A percentile compares a stretch with the other conserved stretches of the same genome.
These are phyloP conservation scores for Cinnamomum chago DNA, from an alignment of 164 flowering plant species.

Conservation along the genomic window DNA sequence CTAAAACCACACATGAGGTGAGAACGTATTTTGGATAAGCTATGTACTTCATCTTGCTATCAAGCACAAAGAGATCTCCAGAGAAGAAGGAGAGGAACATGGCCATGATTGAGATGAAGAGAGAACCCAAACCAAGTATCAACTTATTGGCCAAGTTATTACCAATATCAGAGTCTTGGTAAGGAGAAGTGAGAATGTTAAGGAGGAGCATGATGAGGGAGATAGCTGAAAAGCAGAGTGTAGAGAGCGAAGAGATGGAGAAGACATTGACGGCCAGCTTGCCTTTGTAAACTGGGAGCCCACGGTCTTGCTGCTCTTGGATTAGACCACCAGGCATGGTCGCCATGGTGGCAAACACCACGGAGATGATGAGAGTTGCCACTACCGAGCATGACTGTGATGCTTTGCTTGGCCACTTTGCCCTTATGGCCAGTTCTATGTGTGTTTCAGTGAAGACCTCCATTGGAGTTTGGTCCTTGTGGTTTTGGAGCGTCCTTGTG, in stretches of 20 bases:
- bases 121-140: neutral
- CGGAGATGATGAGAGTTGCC: neutral
- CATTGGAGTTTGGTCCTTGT: neutral
- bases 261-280: neutral
- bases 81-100: neutral
- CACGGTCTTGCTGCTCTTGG: neutral
- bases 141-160: neutral
- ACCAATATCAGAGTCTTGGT: neutral
- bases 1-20: neutral
- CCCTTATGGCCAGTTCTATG: neutral
- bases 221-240: neutral
- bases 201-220: slow-evolving; percentile 1
- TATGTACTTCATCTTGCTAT: neutral
- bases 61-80: neutral
- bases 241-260: neutral
- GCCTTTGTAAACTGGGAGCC: neutral
- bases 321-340: neutral
- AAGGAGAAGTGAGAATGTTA: neutral
- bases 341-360: neutral
- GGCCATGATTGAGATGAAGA: neutral
- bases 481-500: neutral
- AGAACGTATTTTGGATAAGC: neutral
- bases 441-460: slow-evolving; percentile 1
- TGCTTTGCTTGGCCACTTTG: neutral
- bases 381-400: neutral